Evolutionary conservation across 306 rosid genomes (phyloP).

Genomic region (Clitoria ternatea): DNA sequence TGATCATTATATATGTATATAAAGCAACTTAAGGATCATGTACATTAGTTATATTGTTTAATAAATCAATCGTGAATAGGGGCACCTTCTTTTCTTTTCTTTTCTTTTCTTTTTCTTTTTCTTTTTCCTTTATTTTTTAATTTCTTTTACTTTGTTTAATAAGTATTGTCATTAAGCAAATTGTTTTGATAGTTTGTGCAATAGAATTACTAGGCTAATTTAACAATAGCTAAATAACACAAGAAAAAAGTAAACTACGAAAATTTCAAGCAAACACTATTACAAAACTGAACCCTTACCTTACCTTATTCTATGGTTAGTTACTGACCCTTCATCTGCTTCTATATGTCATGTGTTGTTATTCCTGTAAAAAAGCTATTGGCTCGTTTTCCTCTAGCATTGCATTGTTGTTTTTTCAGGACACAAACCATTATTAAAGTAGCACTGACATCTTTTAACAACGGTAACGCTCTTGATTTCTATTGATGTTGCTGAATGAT

Average conservation of each 20-base stretch:
- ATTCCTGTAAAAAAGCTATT: neutral
- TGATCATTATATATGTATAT: no score
- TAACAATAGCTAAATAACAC: no score
- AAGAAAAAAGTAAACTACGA: no score
- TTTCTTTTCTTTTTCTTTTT: no score
- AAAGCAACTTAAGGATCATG: neutral
- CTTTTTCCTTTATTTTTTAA: no score
- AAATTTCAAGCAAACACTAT: no score
- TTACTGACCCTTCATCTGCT: constrained; percentile 15
- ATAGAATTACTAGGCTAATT: no score
- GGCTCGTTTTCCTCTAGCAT: constrained; percentile 13
- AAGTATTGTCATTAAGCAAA: no score
- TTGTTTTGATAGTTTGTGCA: no score
- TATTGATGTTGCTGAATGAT: neutral
- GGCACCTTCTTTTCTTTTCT: neutral
- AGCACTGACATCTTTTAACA: neutral
- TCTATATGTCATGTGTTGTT: constrained; percentile 1
- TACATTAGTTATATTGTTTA: neutral
- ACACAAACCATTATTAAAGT: neutral
- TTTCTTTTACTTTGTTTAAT: no score
- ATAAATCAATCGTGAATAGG: neutral
- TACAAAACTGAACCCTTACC: no score
- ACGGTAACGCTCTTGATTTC: neutral
- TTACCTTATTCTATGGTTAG: no score
- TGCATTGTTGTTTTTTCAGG: constrained; percentile 9